A percentile compares a stretch with the other conserved stretches of the same genome.
Conservation (phyloP, 176 grass and related monocot species). For the Oryza meridionalis region DNA sequence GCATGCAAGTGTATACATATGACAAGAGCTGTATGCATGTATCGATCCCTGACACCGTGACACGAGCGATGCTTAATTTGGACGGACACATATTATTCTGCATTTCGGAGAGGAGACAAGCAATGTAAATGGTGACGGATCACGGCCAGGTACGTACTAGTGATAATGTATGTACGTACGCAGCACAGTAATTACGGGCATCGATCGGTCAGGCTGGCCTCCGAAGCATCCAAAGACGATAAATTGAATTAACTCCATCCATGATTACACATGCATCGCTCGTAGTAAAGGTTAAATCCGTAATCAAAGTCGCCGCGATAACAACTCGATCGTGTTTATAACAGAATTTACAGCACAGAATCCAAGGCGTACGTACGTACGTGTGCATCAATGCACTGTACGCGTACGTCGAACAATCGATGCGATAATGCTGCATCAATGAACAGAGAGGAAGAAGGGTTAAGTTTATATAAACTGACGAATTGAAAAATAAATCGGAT, state of each 20-base stretch:
- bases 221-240: constrained; percentile 12
- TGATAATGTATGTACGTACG: background rate
- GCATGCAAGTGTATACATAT: background rate
- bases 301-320: background rate
- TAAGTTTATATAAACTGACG: too few species aligned
- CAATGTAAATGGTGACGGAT: background rate
- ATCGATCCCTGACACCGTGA: background rate
- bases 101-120: background rate
- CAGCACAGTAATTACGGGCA: background rate
- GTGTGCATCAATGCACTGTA: too few species aligned
- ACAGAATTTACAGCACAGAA: background rate
- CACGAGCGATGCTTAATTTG: background rate
- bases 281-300: background rate
- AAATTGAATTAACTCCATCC: background rate
- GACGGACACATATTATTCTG: background rate
- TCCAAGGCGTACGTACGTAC: background rate
- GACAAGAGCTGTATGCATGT: background rate
- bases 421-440: too few species aligned
- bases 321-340: background rate
- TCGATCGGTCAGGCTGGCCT: background rate
- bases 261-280: background rate
- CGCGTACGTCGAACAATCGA: too few species aligned
- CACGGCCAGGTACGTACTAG: background rate
- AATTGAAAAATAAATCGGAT: too few species aligned
- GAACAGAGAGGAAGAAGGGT: too few species aligned